Evolutionary conservation across 768 basidiomycete genomes (phyloP).

Genomic region (Mycena capillaripes): DNA sequence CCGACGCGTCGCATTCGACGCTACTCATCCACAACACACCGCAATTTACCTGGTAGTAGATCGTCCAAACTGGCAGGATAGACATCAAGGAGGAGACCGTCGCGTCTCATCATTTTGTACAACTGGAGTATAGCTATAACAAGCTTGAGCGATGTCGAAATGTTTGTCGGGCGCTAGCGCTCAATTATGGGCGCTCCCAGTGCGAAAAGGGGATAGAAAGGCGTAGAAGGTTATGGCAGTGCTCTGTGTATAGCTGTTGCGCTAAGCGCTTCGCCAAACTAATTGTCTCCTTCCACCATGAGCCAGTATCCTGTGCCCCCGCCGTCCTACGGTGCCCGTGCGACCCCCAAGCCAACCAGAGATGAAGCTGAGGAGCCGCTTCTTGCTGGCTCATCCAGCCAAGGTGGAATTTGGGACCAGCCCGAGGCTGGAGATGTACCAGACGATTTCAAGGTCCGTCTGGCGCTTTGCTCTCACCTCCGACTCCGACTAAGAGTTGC

Average conservation of each 20-base stretch:
- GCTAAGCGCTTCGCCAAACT: not conserved
- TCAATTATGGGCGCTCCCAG: too few relatives aligned
- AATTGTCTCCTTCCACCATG: conserved; percentile 52
- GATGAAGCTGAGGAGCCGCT: conserved; percentile 68
- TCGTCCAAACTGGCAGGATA: too few relatives aligned
- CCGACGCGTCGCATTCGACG: too few relatives aligned
- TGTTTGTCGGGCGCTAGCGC: too few relatives aligned
- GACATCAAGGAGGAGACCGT: too few relatives aligned
- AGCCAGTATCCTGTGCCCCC: conserved; percentile 74
- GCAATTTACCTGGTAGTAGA: too few relatives aligned
- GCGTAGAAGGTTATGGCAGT: too few relatives aligned
- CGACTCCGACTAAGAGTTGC: not conserved
- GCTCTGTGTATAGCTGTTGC: not conserved
- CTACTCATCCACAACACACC: too few relatives aligned
- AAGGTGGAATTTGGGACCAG: conserved; percentile 77
- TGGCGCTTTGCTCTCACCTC: not conserved
- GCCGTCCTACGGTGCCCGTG: conserved; percentile 67
- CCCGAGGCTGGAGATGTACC: conserved; percentile 82
- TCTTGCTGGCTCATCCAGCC: conserved; percentile 65
- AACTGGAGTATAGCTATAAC: too few relatives aligned
- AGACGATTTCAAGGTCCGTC: conserved; percentile 91
- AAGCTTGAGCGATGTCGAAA: too few relatives aligned
- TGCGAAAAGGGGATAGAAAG: too few relatives aligned
- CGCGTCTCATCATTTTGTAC: too few relatives aligned
- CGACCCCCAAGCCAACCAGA: conserved; percentile 48